A percentile compares a stretch with the other conserved stretches of the same genome.
These are phyloP conservation scores for Pulicaria dysenterica DNA, from an alignment of 129 eudicot species.

Conservation along the genomic window DNA sequence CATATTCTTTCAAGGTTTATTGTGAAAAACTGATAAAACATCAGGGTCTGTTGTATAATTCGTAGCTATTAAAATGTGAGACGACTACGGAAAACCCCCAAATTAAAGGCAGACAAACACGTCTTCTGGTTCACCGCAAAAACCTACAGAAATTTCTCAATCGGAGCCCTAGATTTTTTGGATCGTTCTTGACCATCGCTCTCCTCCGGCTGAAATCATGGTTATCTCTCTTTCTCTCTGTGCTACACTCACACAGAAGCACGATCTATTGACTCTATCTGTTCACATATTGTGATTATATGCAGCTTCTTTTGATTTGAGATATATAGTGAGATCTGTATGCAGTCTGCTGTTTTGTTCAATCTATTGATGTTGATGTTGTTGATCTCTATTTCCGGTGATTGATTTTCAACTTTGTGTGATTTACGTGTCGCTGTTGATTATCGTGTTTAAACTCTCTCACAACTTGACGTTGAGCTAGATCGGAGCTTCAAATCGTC, in stretches of 20 bases:
- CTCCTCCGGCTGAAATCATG: slow-evolving; percentile 30
- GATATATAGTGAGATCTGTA: slow-evolving; percentile 32
- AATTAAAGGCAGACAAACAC: slow-evolving; percentile 32
- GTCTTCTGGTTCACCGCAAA: slow-evolving; percentile 23
- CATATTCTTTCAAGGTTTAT: background rate
- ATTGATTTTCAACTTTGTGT: slow-evolving; percentile 19
- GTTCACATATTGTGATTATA: background rate
- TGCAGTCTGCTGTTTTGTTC: slow-evolving; percentile 12
- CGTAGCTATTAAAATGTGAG: background rate
- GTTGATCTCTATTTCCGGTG: slow-evolving; percentile 28
- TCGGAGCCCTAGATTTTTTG: slow-evolving; percentile 39
- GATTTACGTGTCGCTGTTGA: slow-evolving; percentile 21
- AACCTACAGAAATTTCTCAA: slow-evolving; percentile 7
- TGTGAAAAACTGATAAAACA: background rate
- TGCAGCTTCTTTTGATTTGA: slow-evolving; percentile 23
- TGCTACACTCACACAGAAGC: slow-evolving; percentile 1
- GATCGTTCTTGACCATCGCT: slow-evolving; percentile 17
- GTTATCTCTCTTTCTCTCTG: background rate
- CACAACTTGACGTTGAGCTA: slow-evolving; percentile 22
- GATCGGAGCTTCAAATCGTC: slow-evolving; percentile 17
- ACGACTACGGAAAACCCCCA: slow-evolving; percentile 26
- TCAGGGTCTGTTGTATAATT: background rate
- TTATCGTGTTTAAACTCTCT: background rate
- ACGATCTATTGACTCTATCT: slow-evolving; percentile 1
- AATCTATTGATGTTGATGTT: slow-evolving; percentile 21